Base-by-base conservation (phyloP, 306 rosid genomes). In the Luffa acutangula region DNA sequence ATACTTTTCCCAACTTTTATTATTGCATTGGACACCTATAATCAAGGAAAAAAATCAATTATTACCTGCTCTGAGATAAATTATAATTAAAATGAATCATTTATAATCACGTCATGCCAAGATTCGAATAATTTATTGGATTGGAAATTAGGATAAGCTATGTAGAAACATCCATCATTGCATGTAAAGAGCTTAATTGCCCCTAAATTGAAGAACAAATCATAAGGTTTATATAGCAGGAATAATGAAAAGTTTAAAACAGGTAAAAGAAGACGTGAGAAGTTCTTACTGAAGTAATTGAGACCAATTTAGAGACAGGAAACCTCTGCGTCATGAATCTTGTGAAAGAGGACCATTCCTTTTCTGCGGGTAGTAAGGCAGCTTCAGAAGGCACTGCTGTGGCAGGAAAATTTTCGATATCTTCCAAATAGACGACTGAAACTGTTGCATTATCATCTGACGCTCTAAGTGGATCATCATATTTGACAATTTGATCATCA, bases 321-420 rank as follows among this genome's bases (percentile, higher is more conserved):
- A 95, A 95, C 78, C 88, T 85, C 87, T 95, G 97, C 89, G 86
- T 91, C 65, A 89, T 87, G 80, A 91, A 84, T 83, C 93, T 95
- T 84, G 89, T 86, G 84, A 91, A 92, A 80, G 96, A 84, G 82
- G 84, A 82, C 98, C 97, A 95, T 66, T 92, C 98, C 88, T 88
- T 92, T 15, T 76, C 78, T 34, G 85, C 82, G 48, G 67, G 87
- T 80, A 77, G 85, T 82, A 56, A 65, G 31, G 81, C 48, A 67
- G 79, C 81, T 75, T 85, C 92, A 80, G 69, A 59, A 39, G 76
- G 62, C 58, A 84, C 64, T 71, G 56, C 85, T 15, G 10, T 74
- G 67, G 78, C 79, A 9, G 72, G 81, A 85, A 69, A 25, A 11
- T 7, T 75, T 31, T 81, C 88, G 64, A 42, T 56, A n/a, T 82